Evolutionary conservation across 352 stramenopile genomes (phyloP), one percentile per base, ranked within the genome.

Genomic region (Globisporangium irregulare): DNA sequence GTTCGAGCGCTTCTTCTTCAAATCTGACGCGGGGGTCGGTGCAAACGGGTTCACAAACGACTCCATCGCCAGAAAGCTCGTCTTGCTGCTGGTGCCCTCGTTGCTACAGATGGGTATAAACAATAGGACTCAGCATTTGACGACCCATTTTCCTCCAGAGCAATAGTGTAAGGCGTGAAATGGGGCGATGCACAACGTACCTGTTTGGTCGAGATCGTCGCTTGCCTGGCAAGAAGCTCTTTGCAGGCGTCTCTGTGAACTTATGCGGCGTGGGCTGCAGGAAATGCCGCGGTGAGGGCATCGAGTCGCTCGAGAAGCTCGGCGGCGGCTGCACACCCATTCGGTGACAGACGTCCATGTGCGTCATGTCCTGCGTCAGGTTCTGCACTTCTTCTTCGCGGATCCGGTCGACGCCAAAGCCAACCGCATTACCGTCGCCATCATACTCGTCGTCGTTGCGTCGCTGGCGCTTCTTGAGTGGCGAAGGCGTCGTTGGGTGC

Each of bases 401-500:
- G n/a, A 84, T 69, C 3, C 83, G 32, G 8, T 87, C 79, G 22
- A 64, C 72, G 36, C 55, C 68, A 48, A 56, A 43, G 25, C 34
- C 43, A 51, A 51, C 12, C 20, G 43, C 18, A n/a, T 10, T 20
- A n/a, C 8, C 62, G 18, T 41, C 43, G 14, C 24, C 34, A 32
- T 43, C 51, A 9, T 66, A n/a, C 7, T 25, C 55, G 24, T 64
- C 64, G 20, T 73, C 74, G 58, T 64, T 66, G 54, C 84, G 72
- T 27, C 87, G 82, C 59, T 77, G 77, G 12, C 86, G 76, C 51
- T 95, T 95, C 65, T 94, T 94, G 25, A 95, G 73, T 7, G 87
- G 87, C 34, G 87, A 94, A 20, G 87, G 87, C 38, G 87, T 93
- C 59, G 83, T 92, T 9, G 87, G 86, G 57, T 94, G 87, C 24